Conservation (phyloP, 208 protist species). For the Naegleria fowleri region DNA sequence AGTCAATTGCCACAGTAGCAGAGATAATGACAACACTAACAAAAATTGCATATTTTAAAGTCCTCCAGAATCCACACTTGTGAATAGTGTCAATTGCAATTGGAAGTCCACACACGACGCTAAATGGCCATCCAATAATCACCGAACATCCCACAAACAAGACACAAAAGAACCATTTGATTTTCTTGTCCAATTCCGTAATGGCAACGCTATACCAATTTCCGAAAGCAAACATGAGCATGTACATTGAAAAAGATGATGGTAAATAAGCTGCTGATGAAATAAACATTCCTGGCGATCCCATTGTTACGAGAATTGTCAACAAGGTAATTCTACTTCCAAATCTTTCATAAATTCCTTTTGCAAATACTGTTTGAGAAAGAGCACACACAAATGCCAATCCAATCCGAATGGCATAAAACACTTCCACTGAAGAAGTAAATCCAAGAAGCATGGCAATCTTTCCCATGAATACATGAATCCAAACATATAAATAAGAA, state of each 20-base stretch:
- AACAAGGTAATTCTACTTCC: constrained; percentile 7
- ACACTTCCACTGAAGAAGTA: constrained; percentile 30
- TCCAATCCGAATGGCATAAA: constrained; percentile 28
- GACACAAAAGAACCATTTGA: not conserved
- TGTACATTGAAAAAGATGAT: not conserved
- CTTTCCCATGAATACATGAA: constrained; percentile 47
- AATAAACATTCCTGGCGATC: constrained; percentile 22
- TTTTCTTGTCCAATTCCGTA: not conserved
- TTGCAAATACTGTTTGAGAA: constrained; percentile 39
- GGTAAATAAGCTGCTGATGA: not conserved
- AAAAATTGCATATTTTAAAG: not conserved
- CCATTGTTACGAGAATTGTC: not conserved
- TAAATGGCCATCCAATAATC: constrained; percentile 33
- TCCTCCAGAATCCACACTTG: constrained; percentile 48
- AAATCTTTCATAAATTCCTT: constrained; percentile 11
- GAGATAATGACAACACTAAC: not conserved
- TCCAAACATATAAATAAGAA: constrained; percentile 73
- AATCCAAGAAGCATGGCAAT: constrained; percentile 8
- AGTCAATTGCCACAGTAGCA: constrained; percentile 14
- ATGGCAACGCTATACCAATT: not conserved
- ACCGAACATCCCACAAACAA: not conserved
- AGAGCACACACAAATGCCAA: constrained; percentile 44
- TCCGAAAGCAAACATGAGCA: not conserved
- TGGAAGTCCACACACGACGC: constrained; percentile 10
- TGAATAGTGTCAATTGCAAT: constrained; percentile 49